phyloP scores from a whole-genome alignment of 129 eudicot genomes.

The Lactuca sativa region DNA sequence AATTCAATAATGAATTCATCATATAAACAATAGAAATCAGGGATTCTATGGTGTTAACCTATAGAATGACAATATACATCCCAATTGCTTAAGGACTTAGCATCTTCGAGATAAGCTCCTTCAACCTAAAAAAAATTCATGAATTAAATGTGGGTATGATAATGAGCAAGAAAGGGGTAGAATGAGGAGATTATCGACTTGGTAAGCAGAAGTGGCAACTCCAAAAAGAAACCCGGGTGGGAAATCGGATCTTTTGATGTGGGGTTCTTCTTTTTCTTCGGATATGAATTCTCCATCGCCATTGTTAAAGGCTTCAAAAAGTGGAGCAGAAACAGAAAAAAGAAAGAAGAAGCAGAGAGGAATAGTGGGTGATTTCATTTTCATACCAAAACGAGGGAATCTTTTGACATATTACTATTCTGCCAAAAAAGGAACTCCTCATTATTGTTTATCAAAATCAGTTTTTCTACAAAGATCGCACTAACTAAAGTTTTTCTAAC shows the following conservation, averaged over 20 bases:
- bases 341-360: conserved; percentile 20
- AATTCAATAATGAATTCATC: no score
- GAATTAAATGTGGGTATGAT: not conserved
- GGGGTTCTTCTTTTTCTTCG: conserved; percentile 9
- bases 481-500: no score
- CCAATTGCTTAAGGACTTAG: conserved; percentile 55
- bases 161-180: not conserved
- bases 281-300: conserved; percentile 2
- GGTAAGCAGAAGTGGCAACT: conserved; percentile 75
- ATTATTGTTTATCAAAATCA: no score
- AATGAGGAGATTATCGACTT: conserved; percentile 36
- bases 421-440: no score
- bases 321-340: not conserved
- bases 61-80: conserved; percentile 27
- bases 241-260: conserved; percentile 53
- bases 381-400: not conserved
- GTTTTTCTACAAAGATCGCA: no score
- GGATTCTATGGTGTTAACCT: conserved; percentile 21
- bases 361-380: not conserved
- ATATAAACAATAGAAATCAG: not conserved
- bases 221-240: conserved; percentile 80
- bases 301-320: conserved; percentile 24
- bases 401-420: no score
- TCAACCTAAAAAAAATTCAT: conserved; percentile 40
- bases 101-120: conserved; percentile 68